Evolutionary conservation across 2,329 filamentous ascomycete genomes (phyloP).

Genomic region (Fusarium sp.): DNA sequence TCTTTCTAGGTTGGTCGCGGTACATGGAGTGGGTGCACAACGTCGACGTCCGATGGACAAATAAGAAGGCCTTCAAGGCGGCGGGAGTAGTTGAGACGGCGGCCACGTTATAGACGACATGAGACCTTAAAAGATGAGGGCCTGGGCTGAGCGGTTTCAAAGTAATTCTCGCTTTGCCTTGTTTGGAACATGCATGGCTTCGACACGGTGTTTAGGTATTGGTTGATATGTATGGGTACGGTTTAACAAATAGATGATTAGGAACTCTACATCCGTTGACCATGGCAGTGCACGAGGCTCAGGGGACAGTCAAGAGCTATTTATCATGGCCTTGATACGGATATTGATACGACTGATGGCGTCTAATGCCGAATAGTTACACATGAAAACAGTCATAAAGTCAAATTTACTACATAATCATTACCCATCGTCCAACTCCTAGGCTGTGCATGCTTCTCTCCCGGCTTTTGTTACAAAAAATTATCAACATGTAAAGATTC

Average conservation of each 20-base stretch:
- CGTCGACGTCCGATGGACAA: conserved; percentile 77
- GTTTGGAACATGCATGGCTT: conserved; percentile 28
- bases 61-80: conserved; percentile 72
- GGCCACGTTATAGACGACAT: conserved; percentile 59
- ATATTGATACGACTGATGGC: background rate
- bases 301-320: background rate
- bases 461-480: conserved; percentile 19
- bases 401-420: conserved; percentile 37
- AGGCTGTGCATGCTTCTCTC: conserved; percentile 12
- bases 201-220: conserved; percentile 40
- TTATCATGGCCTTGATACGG: background rate
- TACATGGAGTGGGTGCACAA: conserved; percentile 95
- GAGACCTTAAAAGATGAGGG: background rate
- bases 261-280: conserved; percentile 4
- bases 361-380: background rate
- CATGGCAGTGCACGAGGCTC: background rate
- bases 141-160: background rate
- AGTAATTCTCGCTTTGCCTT: background rate
- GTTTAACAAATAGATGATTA: conserved; percentile 32
- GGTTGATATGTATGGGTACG: conserved; percentile 24
- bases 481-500: conserved; percentile 15
- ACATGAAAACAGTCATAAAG: conserved; percentile 2
- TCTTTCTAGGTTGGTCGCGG: conserved; percentile 81
- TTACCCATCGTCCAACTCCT: conserved; percentile 24
- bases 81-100: conserved; percentile 73